Evolutionary conservation across 305 asterid species (phyloP).

Genomic region (Fraxinus albicans): DNA sequence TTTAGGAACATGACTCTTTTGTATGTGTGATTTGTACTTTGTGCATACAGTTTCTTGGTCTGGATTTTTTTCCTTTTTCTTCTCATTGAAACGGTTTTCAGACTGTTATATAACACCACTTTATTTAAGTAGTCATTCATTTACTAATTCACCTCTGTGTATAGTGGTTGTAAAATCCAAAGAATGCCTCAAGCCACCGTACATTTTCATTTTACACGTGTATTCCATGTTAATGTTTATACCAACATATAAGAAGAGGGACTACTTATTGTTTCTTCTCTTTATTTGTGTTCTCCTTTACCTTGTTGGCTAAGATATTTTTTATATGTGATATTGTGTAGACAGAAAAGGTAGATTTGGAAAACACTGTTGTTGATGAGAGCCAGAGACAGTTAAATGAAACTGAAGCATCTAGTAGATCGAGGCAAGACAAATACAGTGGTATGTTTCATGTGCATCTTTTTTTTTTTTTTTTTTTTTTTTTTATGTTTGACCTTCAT

Average conservation of each 20-base stretch:
- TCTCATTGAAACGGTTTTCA: not conserved
- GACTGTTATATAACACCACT: not conserved
- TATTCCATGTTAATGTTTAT: not conserved
- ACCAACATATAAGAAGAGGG: constrained; percentile 4
- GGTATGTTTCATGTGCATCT: constrained; percentile 29
- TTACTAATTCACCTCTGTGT: not conserved
- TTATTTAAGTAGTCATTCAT: not conserved
- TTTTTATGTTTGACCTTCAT: not conserved
- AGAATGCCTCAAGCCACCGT: not conserved
- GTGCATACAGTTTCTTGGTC: not conserved
- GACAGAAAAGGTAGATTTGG: constrained; percentile 98
- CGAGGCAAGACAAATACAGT: constrained; percentile 77
- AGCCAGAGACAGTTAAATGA: constrained; percentile 82
- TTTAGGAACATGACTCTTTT: not conserved
- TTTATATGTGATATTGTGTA: constrained; percentile 36
- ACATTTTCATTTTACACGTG: not conserved
- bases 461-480: not conserved
- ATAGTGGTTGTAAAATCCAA: not conserved
- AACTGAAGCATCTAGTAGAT: constrained; percentile 61
- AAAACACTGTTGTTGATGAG: constrained; percentile 96
- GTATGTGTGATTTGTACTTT: not conserved
- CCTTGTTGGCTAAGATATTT: constrained; percentile 29
- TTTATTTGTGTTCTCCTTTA: constrained; percentile 12
- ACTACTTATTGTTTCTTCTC: not conserved
- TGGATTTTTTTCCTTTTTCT: not conserved